Evolutionary conservation across 306 rosid species (phyloP), one percentile per base, ranked within the genome.

Genomic region (Albizia julibrissin): DNA sequence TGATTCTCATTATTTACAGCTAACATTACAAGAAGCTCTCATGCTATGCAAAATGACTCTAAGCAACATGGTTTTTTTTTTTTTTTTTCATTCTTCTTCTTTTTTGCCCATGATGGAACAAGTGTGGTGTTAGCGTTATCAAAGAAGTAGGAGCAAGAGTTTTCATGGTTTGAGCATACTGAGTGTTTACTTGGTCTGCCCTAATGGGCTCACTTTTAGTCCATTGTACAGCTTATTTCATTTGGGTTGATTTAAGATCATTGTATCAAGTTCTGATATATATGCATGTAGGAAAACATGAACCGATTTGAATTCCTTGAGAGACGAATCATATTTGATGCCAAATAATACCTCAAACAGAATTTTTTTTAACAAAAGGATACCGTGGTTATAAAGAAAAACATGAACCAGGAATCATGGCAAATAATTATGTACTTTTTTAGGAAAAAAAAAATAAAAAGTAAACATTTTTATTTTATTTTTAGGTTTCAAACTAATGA

Each of bases 261-360:
- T 1, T 19, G 59, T 6, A 19, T 4, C 5, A 52, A 19, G 59
- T 6, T 52, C 24, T 49, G n/a, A 12, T 13, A 34, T 5, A 5
- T 5, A 34, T 34, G 7, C 1, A 34, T 5, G 0, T 34, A 3
- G 19, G 15, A 10, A 46, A 46, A 46, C 19, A 46, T 3, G 6
- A 13, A 11, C 3, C 14, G 18, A 15, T 46, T 46, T 46, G 19
- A 14, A 46, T 2, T 11, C 52, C 16, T 46, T 46, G 52, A 44
- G 15, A 11, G 49, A 44, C 0, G 49, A 10, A 44, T 2, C 4
- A 13, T 11, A 0, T 44, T 2, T 44, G 13, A 15, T 46, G 4
- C 0, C 4, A 13, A 4, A 46, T 4, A 12, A 0, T 42, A 2
- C 15, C 0, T 13, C 4, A 0, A 46, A 46, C 0, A 46, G 10